Conservation (phyloP, 2,329 filamentous ascomycete species). For the Metarhizium album region DNA sequence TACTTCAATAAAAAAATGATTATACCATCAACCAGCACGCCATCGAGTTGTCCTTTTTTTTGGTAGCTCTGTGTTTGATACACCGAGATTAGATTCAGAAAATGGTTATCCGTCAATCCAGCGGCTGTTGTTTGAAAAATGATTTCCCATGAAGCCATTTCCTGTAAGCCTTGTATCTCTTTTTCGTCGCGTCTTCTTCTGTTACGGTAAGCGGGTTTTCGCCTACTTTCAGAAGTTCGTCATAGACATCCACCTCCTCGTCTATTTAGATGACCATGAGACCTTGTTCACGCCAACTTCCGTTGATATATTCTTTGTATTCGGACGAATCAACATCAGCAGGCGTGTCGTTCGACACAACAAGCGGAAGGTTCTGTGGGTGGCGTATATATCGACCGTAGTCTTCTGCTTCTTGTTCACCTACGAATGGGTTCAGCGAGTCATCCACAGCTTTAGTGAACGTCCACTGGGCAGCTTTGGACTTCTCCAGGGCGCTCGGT, state of each 20-base stretch:
- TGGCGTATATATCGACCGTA: constrained; percentile 85
- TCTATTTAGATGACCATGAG: constrained; percentile 40
- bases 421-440: constrained; percentile 77
- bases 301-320: constrained; percentile 71
- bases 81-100: not conserved
- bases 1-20: not conserved
- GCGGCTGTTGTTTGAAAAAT: constrained; percentile 81
- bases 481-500: constrained; percentile 58
- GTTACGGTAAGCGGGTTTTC: constrained; percentile 82
- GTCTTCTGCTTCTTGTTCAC: constrained; percentile 65
- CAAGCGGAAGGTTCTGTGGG: constrained; percentile 77
- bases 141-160: constrained; percentile 95
- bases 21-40: not conserved
- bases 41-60: not conserved
- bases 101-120: constrained; percentile 33
- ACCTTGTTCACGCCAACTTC: constrained; percentile 50
- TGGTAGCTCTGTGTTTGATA: not conserved
- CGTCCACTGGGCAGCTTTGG: constrained; percentile 76
- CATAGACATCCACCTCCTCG: constrained; percentile 47
- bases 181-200: constrained; percentile 79
- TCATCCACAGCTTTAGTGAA: constrained; percentile 77
- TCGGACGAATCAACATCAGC: constrained; percentile 50
- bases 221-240: constrained; percentile 62
- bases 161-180: constrained; percentile 90
- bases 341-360: constrained; percentile 58